Base-by-base conservation (phyloP, 2,329 filamentous ascomycete genomes). In the Fusarium anguioides region DNA sequence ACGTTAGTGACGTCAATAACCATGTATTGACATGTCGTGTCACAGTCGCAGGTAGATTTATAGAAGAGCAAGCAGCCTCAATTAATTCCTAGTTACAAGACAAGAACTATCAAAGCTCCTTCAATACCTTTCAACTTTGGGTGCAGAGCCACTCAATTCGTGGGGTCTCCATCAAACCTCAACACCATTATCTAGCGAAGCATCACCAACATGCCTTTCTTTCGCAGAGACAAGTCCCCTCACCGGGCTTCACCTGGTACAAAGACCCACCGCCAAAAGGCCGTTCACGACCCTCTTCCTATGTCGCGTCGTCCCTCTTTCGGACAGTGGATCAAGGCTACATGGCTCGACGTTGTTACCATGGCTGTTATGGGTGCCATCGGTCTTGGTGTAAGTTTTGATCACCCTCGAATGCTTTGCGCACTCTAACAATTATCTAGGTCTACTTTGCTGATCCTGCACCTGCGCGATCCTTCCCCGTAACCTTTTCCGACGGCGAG, bases 251-350 rank as follows among this genome's bases (percentile, higher is more conserved):
- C 46, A 8, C 56, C 46, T 31, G 37, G 27, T 2, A 45, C 63
- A 27, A 66, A 50, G 26, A 37, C 29, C 10, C 60, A 26, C 15
- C 61, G 33, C 23, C 45, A 66, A 10, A 66, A 50, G 35, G 51
- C 40, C 21, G 42, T 57, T 11, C 66, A 66, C 23, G 65, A 69
- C 20, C 66, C 66, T 10, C 33, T 68, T 2, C n/a, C 61, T 4
- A 85, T 87, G 82, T 79, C 80, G 3, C 78, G 74, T 4, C 80
- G 84, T 12, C 89, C 89, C 4, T 84, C 80, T 3, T 90, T 92
- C 67, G 88, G 89, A 5, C 87, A 90, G 73, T 92, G 90, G 90
- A 75, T 91, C 66, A 91, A 89, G 75, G 81, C 82, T 10, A 90
- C 88, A 6, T 89, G 86, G 82, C 77, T 91, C 14, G 90, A 92